Conservation (phyloP, 2,329 filamentous ascomycete genomes). For the Fusarium verrucosum region DNA sequence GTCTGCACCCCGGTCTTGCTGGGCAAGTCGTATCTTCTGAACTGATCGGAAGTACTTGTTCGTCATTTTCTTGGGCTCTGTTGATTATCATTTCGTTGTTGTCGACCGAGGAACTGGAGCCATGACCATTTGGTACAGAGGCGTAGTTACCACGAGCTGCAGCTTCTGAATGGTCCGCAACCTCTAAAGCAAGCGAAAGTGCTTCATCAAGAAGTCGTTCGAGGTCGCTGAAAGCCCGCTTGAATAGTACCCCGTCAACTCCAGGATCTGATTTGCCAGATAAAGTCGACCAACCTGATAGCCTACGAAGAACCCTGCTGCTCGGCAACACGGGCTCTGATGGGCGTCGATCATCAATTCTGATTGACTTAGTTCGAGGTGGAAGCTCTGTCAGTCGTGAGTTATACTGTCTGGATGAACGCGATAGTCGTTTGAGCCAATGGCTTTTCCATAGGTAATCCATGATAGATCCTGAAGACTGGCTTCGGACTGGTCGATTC, state of each 20-base stretch:
- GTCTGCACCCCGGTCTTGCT: conserved; percentile 30
- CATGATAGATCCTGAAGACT: conserved; percentile 44
- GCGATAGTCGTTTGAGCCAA: conserved; percentile 49
- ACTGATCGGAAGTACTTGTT: conserved; percentile 6
- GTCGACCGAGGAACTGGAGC: conserved; percentile 2
- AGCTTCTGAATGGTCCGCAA: conserved; percentile 47
- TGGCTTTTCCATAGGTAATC: conserved; percentile 48
- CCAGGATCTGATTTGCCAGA: conserved; percentile 37
- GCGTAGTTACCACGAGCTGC: conserved; percentile 15
- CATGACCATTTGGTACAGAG: conserved; percentile 16
- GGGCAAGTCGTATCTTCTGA: not conserved
- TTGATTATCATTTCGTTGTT: not conserved
- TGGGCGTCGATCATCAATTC: conserved; percentile 26
- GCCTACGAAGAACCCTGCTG: conserved; percentile 27
- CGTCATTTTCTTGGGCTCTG: conserved; percentile 13
- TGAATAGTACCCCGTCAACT: conserved; percentile 47
- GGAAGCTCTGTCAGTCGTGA: conserved; percentile 45
- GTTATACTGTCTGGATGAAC: conserved; percentile 39
- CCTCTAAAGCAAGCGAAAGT: conserved; percentile 54
- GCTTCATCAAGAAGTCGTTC: conserved; percentile 60
- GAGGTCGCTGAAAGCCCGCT: conserved; percentile 53
- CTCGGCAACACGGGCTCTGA: conserved; percentile 38
- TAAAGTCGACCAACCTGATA: conserved; percentile 26
- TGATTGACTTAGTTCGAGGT: conserved; percentile 11
- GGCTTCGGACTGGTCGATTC: conserved; percentile 32